Evolutionary conservation across 768 basidiomycete genomes (phyloP), one percentile per base, ranked within the genome.

Genomic region (Russula dissimulans): DNA sequence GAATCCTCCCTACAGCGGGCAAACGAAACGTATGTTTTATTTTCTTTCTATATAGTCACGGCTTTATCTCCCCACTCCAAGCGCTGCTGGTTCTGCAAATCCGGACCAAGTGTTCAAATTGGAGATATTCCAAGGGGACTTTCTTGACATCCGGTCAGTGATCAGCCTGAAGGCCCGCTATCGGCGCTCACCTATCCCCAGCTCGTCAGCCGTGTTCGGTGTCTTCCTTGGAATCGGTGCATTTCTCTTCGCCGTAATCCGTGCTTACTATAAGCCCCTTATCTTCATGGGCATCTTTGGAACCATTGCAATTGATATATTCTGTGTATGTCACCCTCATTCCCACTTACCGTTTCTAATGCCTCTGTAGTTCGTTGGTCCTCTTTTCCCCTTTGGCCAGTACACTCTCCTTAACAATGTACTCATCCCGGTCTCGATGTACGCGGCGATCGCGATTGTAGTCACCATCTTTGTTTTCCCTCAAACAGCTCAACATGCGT

Each of bases 381-480:
- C 80, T 0, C 74, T 83, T 5, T 79, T 81, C 65, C 81, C 80
- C 0, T 73, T 74, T 17, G 61, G 67, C 12, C 70, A 77, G 61
- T 78, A 80, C 69, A 76, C 73, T 26, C 60, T 83, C 38, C 71
- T 76, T 44, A 74, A 73, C 57, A 71, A 71, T 1, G 65, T 80
- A 42, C 68, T 79, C 36, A 76, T 78, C 14, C 79, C 81, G 0
- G 72, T 78, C 3, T 70, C 73, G 3, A 74, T 69, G 56, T 83
- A 78, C 70, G 69, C 77, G 46, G 82, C 72, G n/a, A 79, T 81
- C 52, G 80, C 74, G 0, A 32, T 79, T n/a, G 71, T 76, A 5
- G 67, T 74, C 3, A 76, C 77, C 10, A 54, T 78, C 8, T 66
- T 81, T 55, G 69, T 82, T 53, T 84, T 83, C 68, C 83, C 83